These are phyloP conservation scores for Aspergillus alliaceus DNA, from an alignment of 2,329 filamentous ascomycete genomes.

Conservation along the genomic window DNA sequence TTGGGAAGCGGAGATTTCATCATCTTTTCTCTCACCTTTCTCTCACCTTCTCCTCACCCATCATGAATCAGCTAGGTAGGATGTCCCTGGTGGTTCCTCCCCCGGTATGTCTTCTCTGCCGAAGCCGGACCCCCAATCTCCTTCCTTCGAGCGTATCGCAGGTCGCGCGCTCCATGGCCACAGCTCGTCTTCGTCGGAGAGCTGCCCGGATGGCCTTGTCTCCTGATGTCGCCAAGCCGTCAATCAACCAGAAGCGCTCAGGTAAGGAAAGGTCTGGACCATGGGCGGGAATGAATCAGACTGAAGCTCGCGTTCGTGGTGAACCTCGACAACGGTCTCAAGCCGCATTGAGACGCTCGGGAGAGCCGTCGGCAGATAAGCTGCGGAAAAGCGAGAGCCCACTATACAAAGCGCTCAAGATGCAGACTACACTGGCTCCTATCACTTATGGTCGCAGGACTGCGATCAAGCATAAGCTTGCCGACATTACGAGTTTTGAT, in stretches of 20 bases:
- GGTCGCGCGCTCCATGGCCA: conserved; percentile 32
- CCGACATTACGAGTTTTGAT: conserved; percentile 74
- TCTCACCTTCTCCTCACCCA: not conserved
- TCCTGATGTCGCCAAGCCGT: conserved; percentile 28
- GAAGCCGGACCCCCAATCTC: conserved; percentile 22
- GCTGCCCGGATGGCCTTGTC: conserved; percentile 41
- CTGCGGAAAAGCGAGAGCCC: conserved; percentile 48
- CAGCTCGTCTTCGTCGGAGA: conserved; percentile 32
- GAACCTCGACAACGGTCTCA: conserved; percentile 35
- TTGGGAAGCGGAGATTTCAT: not conserved
- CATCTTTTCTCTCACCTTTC: not conserved
- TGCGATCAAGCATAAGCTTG: conserved; percentile 61
- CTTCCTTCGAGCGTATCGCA: conserved; percentile 27
- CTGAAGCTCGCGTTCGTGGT: conserved; percentile 46
- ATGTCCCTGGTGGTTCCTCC: conserved; percentile 29
- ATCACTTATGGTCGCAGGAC: conserved; percentile 71
- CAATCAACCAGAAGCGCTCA: conserved; percentile 36
- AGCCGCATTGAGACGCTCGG: conserved; percentile 46
- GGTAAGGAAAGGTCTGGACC: conserved; percentile 51
- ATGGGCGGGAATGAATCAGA: conserved; percentile 62
- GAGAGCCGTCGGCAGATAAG: conserved; percentile 31
- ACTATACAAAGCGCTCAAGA: conserved; percentile 81
- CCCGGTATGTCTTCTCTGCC: conserved; percentile 36
- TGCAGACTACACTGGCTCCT: conserved; percentile 78
- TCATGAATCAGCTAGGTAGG: conserved; percentile 24